Base-by-base conservation (phyloP, 305 asterid genomes). In the Solanum hybrid region DNA sequence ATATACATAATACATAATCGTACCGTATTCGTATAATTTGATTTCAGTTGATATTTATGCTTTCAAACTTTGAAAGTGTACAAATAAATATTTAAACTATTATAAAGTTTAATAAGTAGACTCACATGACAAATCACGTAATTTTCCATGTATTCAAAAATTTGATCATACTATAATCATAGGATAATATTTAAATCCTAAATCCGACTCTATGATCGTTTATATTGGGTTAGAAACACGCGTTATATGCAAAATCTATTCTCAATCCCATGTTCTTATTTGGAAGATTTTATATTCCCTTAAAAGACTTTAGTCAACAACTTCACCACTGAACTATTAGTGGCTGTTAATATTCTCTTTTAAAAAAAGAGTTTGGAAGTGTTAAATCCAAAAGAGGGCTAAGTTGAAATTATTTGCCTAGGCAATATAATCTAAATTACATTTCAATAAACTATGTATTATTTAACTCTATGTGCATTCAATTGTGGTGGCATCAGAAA, bases 11-110 rank as follows among this genome's bases (percentile, higher is more conserved):
- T 51, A 51, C 22, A 51, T 51, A 51, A 51, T 51, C 8, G 8
- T 14, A 46, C 7, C 8, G 0, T 14, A 46, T 12, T 42, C 18
- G 0, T 16, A 5, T 16, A 51, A 51, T 51, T 51, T 16, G 1
- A 51, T 51, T 1, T 16, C 67, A 6, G 0, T 5, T 51, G 4
- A 51, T 51, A 51, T 51, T 51, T 51, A 1, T 16, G 1, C n/a
- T 51, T 16, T 16, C 0, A 51, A 51, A 51, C 0, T 16, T 51
- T 51, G 5, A 0, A 16, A 0, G 22, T 51, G 4, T 0, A 51
- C 0, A 51, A 5, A 51, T 51, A 51, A 0, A 51, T 51, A 51
- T 51, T 51, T 51, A 51, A 51, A 46, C 0, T 13, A 46, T 46
- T 46, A 46, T 46, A 46, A 46, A 46, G 2, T 46, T 46, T 0